Evolutionary conservation across 805 yeast genomes (phyloP), one percentile per base, ranked within the genome.

Genomic region (Lipomyces sp.): DNA sequence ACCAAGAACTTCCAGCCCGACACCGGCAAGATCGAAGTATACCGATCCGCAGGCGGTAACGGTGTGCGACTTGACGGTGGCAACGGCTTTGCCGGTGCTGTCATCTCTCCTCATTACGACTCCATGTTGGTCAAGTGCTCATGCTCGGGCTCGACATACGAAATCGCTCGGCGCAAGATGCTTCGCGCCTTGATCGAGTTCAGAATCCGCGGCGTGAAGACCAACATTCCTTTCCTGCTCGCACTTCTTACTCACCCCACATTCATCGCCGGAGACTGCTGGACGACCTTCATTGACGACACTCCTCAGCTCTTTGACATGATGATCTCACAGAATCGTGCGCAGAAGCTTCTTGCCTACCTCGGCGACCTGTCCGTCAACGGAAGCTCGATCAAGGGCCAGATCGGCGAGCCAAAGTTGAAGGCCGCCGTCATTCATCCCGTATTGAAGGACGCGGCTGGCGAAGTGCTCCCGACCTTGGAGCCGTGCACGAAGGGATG

Each of bases 21-120:
- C 68, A 93, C 98, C 2, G 98, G 98, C 68, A 89, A 90, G 72
- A 85, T 91, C 63, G 98, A 91, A 71, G 98, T 91, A 40, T 91
- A 91, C 76, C 82, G 98, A 70, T 89, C 97, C 40, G 87, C 98
- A 21, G 98, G 98, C 73, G 99, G 99, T 77, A 93, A 93, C 67
- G 99, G 99, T 70, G 97, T 93, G 42, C 83, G 99, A 75, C 78
- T 93, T 62, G 98, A 91, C 66, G 98, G 98, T 74, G 98, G 98
- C 73, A 91, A 91, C 68, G 97, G 96, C 2, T 91, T 88, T 70
- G 95, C 96, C 11, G 98, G 98, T 59, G 86, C 97, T 21, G 82
- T 93, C 60, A 93, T 91, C 61, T 84, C 96, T 31, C 98, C 98
- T 37, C 96, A 88, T 72, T 91, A 91, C 73, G 98, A 91, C 73